Conservation (phyloP, 495 filamentous ascomycete genomes). For the Penicillium cinerascens region DNA sequence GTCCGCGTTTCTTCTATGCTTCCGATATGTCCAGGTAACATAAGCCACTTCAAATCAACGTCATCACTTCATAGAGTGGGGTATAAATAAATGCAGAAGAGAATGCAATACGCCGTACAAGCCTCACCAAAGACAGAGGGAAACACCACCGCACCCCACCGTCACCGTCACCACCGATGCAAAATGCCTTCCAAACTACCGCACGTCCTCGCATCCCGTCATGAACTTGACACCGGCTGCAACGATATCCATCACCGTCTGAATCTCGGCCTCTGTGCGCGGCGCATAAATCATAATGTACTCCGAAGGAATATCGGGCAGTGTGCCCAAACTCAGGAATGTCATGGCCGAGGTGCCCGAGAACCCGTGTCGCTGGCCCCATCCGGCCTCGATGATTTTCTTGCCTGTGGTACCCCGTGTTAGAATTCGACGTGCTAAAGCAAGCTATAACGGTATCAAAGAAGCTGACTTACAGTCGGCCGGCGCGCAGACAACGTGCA, state of each 20-base stretch:
- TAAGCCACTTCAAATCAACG: background rate
- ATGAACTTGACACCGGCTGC: constrained; percentile 52
- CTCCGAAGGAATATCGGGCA: constrained; percentile 46
- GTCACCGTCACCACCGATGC: background rate
- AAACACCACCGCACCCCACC: background rate
- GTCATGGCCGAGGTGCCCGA: constrained; percentile 47
- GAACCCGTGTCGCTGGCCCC: constrained; percentile 87
- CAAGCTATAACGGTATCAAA: background rate
- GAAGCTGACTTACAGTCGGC: constrained; percentile 51
- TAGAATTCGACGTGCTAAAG: background rate
- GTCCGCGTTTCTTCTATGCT: no score
- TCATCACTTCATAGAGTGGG: constrained; percentile 1
- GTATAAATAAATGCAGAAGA: background rate
- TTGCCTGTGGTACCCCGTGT: constrained; percentile 41
- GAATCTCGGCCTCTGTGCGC: constrained; percentile 62
- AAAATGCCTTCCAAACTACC: constrained; percentile 4
- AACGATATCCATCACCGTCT: constrained; percentile 66
- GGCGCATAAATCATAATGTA: constrained; percentile 87
- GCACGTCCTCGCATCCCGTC: constrained; percentile 30
- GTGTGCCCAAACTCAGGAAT: constrained; percentile 45
- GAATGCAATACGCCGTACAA: background rate
- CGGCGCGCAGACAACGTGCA: constrained; percentile 76
- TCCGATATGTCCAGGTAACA: no score
- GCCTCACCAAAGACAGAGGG: background rate
- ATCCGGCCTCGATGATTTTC: constrained; percentile 72